Evolutionary conservation across 768 basidiomycete genomes (phyloP), one percentile per base, ranked within the genome.

Genomic region (Lactarius evosmus): DNA sequence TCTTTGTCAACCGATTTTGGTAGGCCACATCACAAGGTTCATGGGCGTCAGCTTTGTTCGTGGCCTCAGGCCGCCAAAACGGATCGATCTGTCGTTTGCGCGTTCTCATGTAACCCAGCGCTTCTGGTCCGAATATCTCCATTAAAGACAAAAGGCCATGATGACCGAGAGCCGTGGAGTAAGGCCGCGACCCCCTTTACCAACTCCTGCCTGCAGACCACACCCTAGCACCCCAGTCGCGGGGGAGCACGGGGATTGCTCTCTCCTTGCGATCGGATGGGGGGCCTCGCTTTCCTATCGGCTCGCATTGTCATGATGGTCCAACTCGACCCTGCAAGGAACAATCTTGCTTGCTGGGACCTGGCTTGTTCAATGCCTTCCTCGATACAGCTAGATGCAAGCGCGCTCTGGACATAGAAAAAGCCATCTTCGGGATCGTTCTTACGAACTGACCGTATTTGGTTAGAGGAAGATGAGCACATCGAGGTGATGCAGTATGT

Each of bases 301-400:
- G 46, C 16, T 49, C 25, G 22, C n/a, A 4, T 46, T 49, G 14
- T 49, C 46, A 7, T 25, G 30, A 19, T 30, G 30, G 16, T 32
- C 38, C 33, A 46, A 46, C 29, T 54, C 17, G 32, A 32, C 33
- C 30, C 32, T n/a, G 25, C 30, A 32, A 53, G 29, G n/a, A 34
- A 56, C 36, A 29, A 41, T 49, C 46, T 55, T 33, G 32, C 46
- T 32, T 51, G 27, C 11, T 22, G 33, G 46, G 58, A 50, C 30
- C 51, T 52, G 29, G 51, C 9, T 19, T 30, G 51, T 52, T 29
- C 32, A 29, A 17, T 36, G 16, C 49, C 11, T 56, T 50, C 16
- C 59, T 56, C 49, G 30, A 56, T 61, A 44, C 60, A 51, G 64
- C 60, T 56, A 56, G 58, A 65, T 65, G 55, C 59, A 19, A 22